Conservation (phyloP, 2,329 filamentous ascomycete genomes). For the Diplodia sapinea region DNA sequence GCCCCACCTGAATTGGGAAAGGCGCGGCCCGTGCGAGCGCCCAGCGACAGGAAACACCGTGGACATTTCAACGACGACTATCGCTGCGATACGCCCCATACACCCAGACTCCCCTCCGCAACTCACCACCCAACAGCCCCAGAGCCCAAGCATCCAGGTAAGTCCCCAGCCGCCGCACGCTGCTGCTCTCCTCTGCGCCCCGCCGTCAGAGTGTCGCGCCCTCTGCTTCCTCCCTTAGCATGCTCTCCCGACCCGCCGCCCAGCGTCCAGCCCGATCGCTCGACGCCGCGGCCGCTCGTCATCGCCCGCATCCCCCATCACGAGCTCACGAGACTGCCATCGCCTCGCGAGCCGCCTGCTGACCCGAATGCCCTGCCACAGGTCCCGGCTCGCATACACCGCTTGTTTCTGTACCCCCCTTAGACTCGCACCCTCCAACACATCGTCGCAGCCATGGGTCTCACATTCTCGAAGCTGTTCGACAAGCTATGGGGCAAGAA, state of each 20-base stretch:
- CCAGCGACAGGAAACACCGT: constrained; percentile 31
- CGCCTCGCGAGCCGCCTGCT: constrained; percentile 15
- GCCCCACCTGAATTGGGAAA: constrained; percentile 29
- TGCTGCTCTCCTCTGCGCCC: neutral
- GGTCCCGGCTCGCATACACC: constrained; percentile 29
- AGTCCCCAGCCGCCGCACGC: constrained; percentile 12
- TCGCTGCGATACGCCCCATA: constrained; percentile 30
- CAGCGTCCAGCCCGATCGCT: constrained; percentile 24
- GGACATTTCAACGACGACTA: constrained; percentile 32
- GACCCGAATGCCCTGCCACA: neutral
- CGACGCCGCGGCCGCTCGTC: constrained; percentile 25
- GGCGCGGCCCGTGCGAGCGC: constrained; percentile 26
- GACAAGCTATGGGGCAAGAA: constrained; percentile 99
- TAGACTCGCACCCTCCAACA: constrained; percentile 17
- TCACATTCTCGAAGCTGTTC: constrained; percentile 93
- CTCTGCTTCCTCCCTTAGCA: constrained; percentile 23
- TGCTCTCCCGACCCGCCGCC: constrained; percentile 31
- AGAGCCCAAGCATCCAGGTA: constrained; percentile 21
- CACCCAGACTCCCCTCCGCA: constrained; percentile 28
- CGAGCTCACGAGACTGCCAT: neutral
- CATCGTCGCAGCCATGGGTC: constrained; percentile 76
- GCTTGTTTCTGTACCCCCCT: constrained; percentile 29
- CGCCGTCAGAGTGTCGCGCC: neutral
- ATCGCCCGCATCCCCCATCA: constrained; percentile 24
- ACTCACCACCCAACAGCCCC: constrained; percentile 15